Evolutionary conservation across 352 stramenopile species (phyloP), one percentile per base, ranked within the genome.

Genomic region (Pythium oligandrum): DNA sequence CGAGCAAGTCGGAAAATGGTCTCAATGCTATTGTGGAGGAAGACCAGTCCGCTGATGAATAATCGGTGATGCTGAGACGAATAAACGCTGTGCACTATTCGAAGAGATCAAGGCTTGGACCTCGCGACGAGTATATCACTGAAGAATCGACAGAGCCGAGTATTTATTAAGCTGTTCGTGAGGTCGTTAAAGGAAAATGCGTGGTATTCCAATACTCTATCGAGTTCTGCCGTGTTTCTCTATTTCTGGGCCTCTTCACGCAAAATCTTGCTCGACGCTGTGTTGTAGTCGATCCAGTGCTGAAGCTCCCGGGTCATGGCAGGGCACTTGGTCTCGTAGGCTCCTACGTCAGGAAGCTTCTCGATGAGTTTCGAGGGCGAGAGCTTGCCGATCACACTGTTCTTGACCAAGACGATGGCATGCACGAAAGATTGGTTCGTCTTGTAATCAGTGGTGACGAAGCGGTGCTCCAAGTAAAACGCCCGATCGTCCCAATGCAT

Each of bases 401-500:
- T 95, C 73, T 95, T 95, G 26, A 93, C 85, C n/a, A 93, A 54
- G 32, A 93, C 66, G 51, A 95, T 79, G n/a, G 83, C 83, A 56
- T 95, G 80, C 26, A 95, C 69, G 59, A 95, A 95, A n/a, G 38
- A 40, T 33, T 59, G 44, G 1, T 66, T 44, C 11, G 51, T 42
- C 35, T 66, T 63, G 1, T 12, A n/a, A 11, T 48, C 40, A 4
- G 33, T 33, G 12, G 79, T 92, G 49, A 88, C 75, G 51, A 95
- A 95, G 17, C 81, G 81, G 42, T 95, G 85, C 63, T 95, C 85
- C 3, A 95, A 67, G 64, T 93, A 95, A 62, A 93, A 95, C 2
- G 85, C 81, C 31, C 78, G 75, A 38, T 78, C 64, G 63, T 95
- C 81, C 85, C 85, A 93, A 52, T 78, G 86, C 3, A 90, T 56